Base-by-base conservation (phyloP, 1,284 basidiomycete genomes). In the Leccinum olivaceoglutinosum region DNA sequence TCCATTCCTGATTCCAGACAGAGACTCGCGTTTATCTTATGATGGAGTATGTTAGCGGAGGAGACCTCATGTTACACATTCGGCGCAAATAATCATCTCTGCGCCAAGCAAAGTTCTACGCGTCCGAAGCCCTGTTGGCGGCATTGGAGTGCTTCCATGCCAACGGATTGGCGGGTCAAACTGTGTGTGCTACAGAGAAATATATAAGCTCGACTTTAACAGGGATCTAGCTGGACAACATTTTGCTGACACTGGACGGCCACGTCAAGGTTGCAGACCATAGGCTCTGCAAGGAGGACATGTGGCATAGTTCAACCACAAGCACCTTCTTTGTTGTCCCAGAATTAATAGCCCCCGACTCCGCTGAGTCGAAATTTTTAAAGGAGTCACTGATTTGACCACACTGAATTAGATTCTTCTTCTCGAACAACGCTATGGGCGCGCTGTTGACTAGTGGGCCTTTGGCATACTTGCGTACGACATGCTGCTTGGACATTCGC, bases 391-490 rank as follows among this genome's bases (percentile, higher is more conserved):
- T 8, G 21, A 61, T 29, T 34, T 66, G 38, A 64, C 10, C 41
- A 54, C 59, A 54, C 64, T 44, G 58, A 29, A 38, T 14, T n/a
- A 97, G 93, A 99, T 99, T 74, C 82, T 99, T 62, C 84, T 99
- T 21, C 18, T 18, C 36, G 97, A 99, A 78, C 96, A 99, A 79
- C 90, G 95, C 62, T 99, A 99, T 73, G 95, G 95, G 11, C 91
- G 95, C 55, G 97, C 97, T 5, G 97, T 99, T 60, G 97, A 99
- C 74, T 99, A 97, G 97, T 99, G 97, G 97, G 97, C 97, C 8
- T 99, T 99, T 74, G 97, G 97, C 68, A 96, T 99, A 8, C 79
- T 99, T 70, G 98, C 94, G 57, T 99, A 99, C 75, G 97, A 99
- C 78, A 99, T 99, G 97, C 80, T 99, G 62, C 83, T 99, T 36